Evolutionary conservation across 2,329 filamentous ascomycete genomes (phyloP).

Genomic region (Aspergillus sp.): DNA sequence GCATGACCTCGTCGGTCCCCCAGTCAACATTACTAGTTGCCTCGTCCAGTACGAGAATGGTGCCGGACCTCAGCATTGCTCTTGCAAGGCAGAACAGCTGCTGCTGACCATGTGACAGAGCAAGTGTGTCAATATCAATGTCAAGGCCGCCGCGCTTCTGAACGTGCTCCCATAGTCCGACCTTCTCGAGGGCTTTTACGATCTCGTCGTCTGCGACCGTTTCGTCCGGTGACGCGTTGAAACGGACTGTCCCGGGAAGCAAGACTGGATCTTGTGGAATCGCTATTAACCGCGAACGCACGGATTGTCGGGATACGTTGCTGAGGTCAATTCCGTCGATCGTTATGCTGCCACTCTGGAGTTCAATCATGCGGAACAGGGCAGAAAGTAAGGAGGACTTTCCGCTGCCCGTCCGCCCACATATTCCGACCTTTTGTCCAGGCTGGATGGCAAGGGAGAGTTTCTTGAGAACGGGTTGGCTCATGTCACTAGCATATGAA

Average conservation of each 20-base stretch:
- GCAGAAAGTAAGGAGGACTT: conserved; percentile 10
- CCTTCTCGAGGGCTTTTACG: not conserved
- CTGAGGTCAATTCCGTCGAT: not conserved
- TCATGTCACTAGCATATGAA: not conserved
- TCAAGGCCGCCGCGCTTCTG: conserved; percentile 20
- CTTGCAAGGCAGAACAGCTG: conserved; percentile 72
- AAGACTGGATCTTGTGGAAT: not conserved
- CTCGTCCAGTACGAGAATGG: conserved; percentile 23
- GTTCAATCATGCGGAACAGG: conserved; percentile 26
- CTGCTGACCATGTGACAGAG: conserved; percentile 70
- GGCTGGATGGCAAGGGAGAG: conserved; percentile 3
- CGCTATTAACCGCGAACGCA: not conserved
- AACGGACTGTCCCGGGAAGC: not conserved
- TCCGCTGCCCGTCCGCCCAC: conserved; percentile 25
- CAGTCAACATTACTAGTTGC: conserved; percentile 14
- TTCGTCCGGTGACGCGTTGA: conserved; percentile 2
- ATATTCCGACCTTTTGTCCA: conserved; percentile 33
- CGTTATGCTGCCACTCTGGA: conserved; percentile 3
- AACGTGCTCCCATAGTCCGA: not conserved
- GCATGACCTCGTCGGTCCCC: too few relatives aligned
- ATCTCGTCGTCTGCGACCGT: not conserved
- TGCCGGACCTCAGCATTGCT: conserved; percentile 49
- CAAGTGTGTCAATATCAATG: conserved; percentile 33
- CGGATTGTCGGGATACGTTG: not conserved
- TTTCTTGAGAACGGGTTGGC: not conserved